Conservation (phyloP, 208 protist species). For the Acanthamoeba culbertsoni region DNA sequence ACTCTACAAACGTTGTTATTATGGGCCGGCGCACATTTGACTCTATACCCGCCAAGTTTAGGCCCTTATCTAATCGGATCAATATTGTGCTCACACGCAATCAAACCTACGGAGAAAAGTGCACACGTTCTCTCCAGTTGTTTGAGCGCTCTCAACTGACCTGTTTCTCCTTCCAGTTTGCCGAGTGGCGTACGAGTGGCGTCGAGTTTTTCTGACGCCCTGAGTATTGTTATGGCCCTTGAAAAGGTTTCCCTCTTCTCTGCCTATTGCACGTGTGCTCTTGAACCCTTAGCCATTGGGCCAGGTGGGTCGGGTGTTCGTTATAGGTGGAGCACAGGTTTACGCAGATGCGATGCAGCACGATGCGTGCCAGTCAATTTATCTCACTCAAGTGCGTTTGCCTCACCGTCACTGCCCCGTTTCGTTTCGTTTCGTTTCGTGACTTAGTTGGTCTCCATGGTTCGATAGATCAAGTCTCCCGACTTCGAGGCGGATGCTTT, state of each 20-base stretch:
- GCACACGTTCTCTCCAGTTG: not conserved
- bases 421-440: not conserved
- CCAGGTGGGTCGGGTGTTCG: conserved; percentile 67
- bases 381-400: not conserved
- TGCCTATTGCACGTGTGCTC: not conserved
- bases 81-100: conserved; percentile 77
- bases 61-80: conserved; percentile 72
- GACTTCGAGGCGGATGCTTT: not conserved
- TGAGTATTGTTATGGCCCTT: not conserved
- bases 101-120: not conserved
- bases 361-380: not conserved
- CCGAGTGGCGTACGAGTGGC: not conserved
- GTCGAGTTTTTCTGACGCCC: not conserved
- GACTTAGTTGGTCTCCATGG: not conserved
- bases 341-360: conserved; percentile 66
- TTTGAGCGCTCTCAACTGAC: not conserved
- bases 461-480: not conserved
- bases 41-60: conserved; percentile 78
- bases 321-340: conserved; percentile 77
- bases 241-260: not conserved
- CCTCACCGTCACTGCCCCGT: not conserved
- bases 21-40: conserved; percentile 84
- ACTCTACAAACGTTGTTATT: conserved; percentile 75
- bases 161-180: not conserved
- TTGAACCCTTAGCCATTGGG: not conserved